Evolutionary conservation across 768 basidiomycete species (phyloP), one percentile per base, ranked within the genome.

Genomic region (Pulveroboletus sp.): DNA sequence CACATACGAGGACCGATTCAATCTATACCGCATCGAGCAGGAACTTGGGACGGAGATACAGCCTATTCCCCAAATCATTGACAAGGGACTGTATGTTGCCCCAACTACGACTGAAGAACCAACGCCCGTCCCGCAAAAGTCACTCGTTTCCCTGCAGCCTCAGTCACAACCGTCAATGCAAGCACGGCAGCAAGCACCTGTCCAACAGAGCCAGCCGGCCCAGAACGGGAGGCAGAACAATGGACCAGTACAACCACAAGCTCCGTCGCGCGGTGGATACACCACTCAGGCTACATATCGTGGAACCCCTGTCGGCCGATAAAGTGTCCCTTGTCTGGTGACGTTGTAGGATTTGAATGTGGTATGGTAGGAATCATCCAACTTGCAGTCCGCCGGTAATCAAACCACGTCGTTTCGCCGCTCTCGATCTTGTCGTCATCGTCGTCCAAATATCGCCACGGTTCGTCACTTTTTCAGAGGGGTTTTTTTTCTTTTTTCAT

Each of bases 31-130:
- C 65, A 97, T 99, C 61, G 96, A 98, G 69, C 93, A 96, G 70
- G 96, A 99, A 71, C 80, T 99, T 31, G 96, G 95, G 10, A 98
- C 95, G 35, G 95, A 99, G 73, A 97, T 99, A 59, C 86, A 89
- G 62, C 88, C 95, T 11, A 97, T 98, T 62, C 95, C 95, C 6
- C 84, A 86, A 65, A 76, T 65, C 26, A 97, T 99, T 62, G 96
- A 98, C 67, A 85, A 87, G 57, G 84, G 84, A 5, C 72, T 99
- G 50, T 98, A 99, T 69, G 95, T 99, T 48, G 87, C 93, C 8
- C 95, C 93, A 1, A 72, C 75, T 45, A 67, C 73, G 1, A 44
- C 55, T 7, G 70, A 73, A 36, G 76, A 78, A 43, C 64, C 73
- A 1, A 73, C 76, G 39, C 77, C 73, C 10, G 74, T 76, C 42